Conservation (phyloP, 192 early-diverging fungal species). For the Cetraspora pellucida region DNA sequence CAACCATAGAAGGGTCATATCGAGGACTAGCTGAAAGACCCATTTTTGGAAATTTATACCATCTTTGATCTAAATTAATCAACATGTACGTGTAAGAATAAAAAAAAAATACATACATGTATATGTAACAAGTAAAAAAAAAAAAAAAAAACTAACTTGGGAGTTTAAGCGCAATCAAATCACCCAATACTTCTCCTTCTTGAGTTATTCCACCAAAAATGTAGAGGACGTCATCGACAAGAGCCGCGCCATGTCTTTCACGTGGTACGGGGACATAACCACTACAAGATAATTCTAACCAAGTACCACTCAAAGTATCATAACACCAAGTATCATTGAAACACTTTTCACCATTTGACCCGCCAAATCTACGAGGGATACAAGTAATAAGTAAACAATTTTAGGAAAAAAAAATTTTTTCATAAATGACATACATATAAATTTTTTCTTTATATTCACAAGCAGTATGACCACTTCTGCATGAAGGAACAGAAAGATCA, state of each 20-base stretch:
- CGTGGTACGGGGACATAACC: conserved; percentile 54
- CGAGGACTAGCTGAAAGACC: conserved; percentile 46
- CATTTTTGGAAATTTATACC: conserved; percentile 54
- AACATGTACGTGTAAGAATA: neutral
- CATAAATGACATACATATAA: conserved; percentile 10
- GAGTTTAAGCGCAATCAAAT: conserved; percentile 56
- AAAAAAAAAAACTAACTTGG: conserved; percentile 39
- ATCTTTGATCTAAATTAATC: conserved; percentile 46
- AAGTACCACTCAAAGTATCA: conserved; percentile 44
- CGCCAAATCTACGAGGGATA: conserved; percentile 45
- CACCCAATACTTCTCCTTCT: conserved; percentile 48
- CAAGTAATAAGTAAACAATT: neutral
- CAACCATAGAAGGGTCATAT: conserved; percentile 48
- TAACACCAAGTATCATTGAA: conserved; percentile 64
- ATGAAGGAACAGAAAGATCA: conserved; percentile 6
- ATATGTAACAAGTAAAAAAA: neutral
- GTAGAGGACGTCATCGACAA: conserved; percentile 56
- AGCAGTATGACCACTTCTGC: conserved; percentile 33
- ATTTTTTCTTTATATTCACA: conserved; percentile 28
- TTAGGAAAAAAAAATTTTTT: neutral
- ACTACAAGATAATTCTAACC: conserved; percentile 45
- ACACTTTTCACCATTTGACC: conserved; percentile 47
- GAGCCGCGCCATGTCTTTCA: conserved; percentile 37
- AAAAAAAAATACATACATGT: neutral
- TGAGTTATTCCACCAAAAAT: conserved; percentile 54